Base-by-base conservation (phyloP, 495 filamentous ascomycete species). In the Neurospora sp. region DNA sequence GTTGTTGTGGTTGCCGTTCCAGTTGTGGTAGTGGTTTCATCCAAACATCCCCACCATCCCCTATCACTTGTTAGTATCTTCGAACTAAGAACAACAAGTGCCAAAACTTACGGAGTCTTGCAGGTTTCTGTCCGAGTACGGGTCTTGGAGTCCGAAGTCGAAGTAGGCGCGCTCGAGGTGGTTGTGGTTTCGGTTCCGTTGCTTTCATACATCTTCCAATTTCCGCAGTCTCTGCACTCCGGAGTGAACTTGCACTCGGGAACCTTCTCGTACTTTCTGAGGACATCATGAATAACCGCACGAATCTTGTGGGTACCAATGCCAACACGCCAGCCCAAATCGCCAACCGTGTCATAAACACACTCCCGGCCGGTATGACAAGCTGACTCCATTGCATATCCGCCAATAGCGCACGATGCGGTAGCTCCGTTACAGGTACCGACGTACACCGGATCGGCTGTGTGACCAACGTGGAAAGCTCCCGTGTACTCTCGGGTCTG, bases 361-460 rank as follows among this genome's bases (percentile, higher is more conserved):
- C 96, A 98, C 78, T 94, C 90, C 35, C 87, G 84, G 27, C 96
- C 96, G 1, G 93, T 92, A 74, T 99, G 96, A 75, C 96, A 99
- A 41, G 90, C 87, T 20, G 93, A 91, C 80, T 99, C 94, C 85
- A 99, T 84, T 8, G 96, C 94, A 79, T 98, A 99, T 7, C 96
- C 96, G n/a, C 88, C 94, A 76, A 96, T 90, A 20, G 94, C 94
- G 79, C 96, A 99, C 8, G 87, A 86, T 14, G 94, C 93, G 37
- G 91, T 93, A 17, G 93, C 92, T 41, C 91, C 92, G 79, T 97
- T 97, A 81, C 96, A 99, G 10, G 91, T 91, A 39, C 96, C 96
- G 86, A 98, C 94, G 78, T 90, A 99, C 7, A 99, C 87, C 0
- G 96, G 96, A 81, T 99, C 96, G 8, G 96, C 96, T 6, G 93